Evolutionary conservation across 2,329 filamentous ascomycete species (phyloP), one percentile per base, ranked within the genome.

Genomic region (Leptographium procerum): DNA sequence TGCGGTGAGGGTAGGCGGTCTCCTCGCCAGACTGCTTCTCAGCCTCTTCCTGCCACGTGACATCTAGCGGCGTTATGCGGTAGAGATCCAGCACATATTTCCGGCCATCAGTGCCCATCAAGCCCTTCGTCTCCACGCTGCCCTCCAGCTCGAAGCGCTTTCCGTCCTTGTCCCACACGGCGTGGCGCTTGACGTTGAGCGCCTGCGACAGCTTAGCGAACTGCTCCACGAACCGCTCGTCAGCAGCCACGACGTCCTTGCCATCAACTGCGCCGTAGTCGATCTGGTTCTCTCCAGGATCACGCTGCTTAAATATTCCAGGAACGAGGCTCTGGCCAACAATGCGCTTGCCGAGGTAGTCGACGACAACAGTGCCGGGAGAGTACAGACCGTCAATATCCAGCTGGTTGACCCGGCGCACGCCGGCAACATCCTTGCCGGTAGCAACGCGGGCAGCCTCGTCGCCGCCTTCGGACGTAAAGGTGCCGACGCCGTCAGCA

Each of bases 61-160:
- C 85, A 71, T 99, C 94, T 59, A 97, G 75, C 7, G 94, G 94
- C 3, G 94, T 95, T 63, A 97, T 87, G 59, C 94, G 85, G 77
- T 99, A 99, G 57, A 99, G 76, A 67, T 99, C 94, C 55, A 99
- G 82, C n/a, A 96, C 89, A 69, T 99, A 99, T 71, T 96, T 96
- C 66, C 94, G 84, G 43, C 91, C 94, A 68, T 99, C 94, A 1
- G 94, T 99, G 53, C 94, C 94, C 66, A 99, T 79, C n/a, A 99
- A 78, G 57, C 94, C 94, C 77, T 99, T 99, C 57, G 94, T 99
- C 74, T 99, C 94, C 16, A 99, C 91, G 67, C 91, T 97, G 47
- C 89, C 90, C 72, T 97, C 92, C 4, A 99, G 79, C 62, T 96
- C 90, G 67, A 96, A 91, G 61, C 87, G 84, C 73, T 91, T 88